Conservation (phyloP, 1,284 basidiomycete genomes). For the Microbotryomycetes sp. region DNA sequence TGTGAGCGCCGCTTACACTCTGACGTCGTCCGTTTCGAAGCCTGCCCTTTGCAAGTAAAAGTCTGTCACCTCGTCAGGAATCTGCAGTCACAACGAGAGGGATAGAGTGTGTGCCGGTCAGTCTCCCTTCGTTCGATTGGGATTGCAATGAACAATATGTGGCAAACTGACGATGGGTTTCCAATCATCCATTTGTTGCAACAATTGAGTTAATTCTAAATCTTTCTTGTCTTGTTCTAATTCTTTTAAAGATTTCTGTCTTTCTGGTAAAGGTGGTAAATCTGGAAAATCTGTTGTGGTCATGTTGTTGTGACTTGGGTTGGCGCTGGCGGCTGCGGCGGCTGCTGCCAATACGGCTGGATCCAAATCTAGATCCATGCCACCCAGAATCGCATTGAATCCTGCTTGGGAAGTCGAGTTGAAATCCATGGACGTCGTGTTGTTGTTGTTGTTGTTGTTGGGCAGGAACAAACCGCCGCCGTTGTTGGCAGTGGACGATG, state of each 20-base stretch:
- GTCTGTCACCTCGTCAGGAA: constrained; percentile 96
- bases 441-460: background rate
- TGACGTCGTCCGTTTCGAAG: constrained; percentile 89
- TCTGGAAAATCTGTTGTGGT: background rate
- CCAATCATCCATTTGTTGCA: constrained; percentile 93
- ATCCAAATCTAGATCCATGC: background rate
- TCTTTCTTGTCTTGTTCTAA: constrained; percentile 77
- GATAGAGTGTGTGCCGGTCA: background rate
- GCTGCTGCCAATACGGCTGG: background rate
- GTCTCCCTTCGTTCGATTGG: background rate
- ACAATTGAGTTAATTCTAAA: constrained; percentile 69
- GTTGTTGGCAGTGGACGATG: background rate
- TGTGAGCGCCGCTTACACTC: constrained; percentile 58
- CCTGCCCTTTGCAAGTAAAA: constrained; percentile 95
- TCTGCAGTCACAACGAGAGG: constrained; percentile 49
- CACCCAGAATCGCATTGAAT: background rate
- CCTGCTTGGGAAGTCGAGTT: background rate
- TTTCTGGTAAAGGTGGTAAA: background rate
- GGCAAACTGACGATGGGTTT: constrained; percentile 70
- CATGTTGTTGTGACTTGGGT: no score
- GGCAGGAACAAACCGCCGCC: no score
- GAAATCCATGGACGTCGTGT: no score
- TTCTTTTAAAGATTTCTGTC: constrained; percentile 40
- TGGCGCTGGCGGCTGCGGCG: no score
- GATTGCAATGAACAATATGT: background rate